phyloP scores from a whole-genome alignment of 192 early-diverging fungal genomes.

The Helicostylum pulchrum region DNA sequence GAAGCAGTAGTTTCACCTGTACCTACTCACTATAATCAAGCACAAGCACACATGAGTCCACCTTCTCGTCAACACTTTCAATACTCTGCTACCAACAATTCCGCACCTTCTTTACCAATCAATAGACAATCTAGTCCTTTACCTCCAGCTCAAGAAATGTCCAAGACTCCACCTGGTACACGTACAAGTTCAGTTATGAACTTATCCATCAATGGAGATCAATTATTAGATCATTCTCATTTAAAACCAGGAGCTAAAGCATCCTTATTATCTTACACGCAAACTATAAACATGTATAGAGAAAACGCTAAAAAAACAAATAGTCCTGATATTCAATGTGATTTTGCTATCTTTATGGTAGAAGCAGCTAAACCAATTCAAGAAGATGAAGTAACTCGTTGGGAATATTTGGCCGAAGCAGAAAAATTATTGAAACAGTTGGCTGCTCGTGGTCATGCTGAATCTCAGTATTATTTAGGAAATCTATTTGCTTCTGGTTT shows the following conservation, averaged over 20 bases:
- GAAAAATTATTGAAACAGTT: slow-evolving; percentile 60
- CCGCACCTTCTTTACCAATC: slow-evolving; percentile 16
- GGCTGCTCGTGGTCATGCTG: slow-evolving; percentile 53
- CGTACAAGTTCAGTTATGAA: slow-evolving; percentile 29
- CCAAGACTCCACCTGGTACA: slow-evolving; percentile 23
- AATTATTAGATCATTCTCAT: slow-evolving; percentile 52
- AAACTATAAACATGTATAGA: slow-evolving; percentile 58
- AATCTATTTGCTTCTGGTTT: slow-evolving; percentile 67
- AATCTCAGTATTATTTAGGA: slow-evolving; percentile 70
- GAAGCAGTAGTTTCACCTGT: slow-evolving; percentile 5
- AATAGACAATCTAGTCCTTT: slow-evolving; percentile 9
- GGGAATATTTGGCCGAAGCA: slow-evolving; percentile 65
- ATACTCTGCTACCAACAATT: slow-evolving; percentile 4
- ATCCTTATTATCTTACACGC: slow-evolving; percentile 49
- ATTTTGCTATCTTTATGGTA: slow-evolving; percentile 67
- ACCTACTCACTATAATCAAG: not conserved
- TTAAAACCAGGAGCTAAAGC: slow-evolving; percentile 57
- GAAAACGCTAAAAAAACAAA: slow-evolving; percentile 65
- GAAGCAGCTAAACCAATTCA: slow-evolving; percentile 48
- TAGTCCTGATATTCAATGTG: slow-evolving; percentile 60
- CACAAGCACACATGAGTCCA: not conserved
- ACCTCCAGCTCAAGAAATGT: not conserved
- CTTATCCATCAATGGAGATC: slow-evolving; percentile 25
- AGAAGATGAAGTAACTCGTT: slow-evolving; percentile 43
- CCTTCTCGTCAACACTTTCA: not conserved